Base-by-base conservation (phyloP, 2,329 filamentous ascomycete species). In the Pestalotiopsis fici region DNA sequence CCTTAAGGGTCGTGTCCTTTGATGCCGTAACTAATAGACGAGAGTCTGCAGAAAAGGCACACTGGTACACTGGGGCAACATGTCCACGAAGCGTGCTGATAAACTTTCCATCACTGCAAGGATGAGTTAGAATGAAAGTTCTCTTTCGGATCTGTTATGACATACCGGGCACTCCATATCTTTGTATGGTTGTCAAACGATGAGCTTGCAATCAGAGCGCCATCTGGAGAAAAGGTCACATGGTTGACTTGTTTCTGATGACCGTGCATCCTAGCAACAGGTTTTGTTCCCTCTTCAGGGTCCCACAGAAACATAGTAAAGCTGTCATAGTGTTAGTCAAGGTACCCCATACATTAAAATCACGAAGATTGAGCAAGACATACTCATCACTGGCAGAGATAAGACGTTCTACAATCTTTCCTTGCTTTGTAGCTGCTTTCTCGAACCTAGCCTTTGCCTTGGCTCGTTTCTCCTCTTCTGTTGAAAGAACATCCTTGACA, bases 281-380 rank as follows among this genome's bases (percentile, higher is more conserved):
- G 95, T 78, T 98, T 98, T 7, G 86, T 93, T 3, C 91, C 90
- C 68, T 86, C 80, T 56, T 90, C 85, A 0, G 95, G 95, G 68
- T 97, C 93, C 95, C 95, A 99, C 7, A 99, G 86, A 77, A 94
- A 97, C 87, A 99, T 95, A 5, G 95, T 97, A 78, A 95, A 97
- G 79, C 57, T 59, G 12, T 5, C 7, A 21, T 4, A 7, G 15
- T 11, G 28, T 59, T 15, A 59, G 57, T 31, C 6, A 35, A n/a
- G 12, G 5, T 18, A 35, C 27, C 27, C 2, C 9, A 37, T 15
- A n/a, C n/a, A 6, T 18, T 37, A 15, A 31, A 13, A 18, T 11
- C 15, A 27, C 7, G 23, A 57, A 21, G 13, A 57, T 6, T 15
- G 23, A 28, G 23, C 25, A 31, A 3, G 12, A 39, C 57, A 39